These are phyloP conservation scores for Suillus subalutaceus DNA, from an alignment of 768 basidiomycete genomes.

Conservation along the genomic window DNA sequence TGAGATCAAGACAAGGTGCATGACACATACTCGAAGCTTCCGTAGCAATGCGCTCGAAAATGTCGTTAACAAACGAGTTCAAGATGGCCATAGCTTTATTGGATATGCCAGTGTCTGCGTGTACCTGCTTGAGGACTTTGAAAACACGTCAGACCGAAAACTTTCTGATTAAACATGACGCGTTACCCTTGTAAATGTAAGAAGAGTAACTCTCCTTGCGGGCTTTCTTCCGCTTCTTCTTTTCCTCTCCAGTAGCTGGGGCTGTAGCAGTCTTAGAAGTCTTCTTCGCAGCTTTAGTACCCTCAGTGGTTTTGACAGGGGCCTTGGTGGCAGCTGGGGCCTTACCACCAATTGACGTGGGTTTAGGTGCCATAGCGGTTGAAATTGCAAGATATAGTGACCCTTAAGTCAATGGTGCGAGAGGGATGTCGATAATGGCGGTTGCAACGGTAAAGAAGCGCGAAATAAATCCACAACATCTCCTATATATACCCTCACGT, in stretches of 20 bases:
- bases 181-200: slow-evolving; percentile 87
- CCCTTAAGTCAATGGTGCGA: background rate
- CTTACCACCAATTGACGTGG: slow-evolving; percentile 76
- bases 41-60: slow-evolving; percentile 90
- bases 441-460: slow-evolving; percentile 14
- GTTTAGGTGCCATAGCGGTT: slow-evolving; percentile 56
- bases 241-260: slow-evolving; percentile 64
- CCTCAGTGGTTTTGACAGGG: slow-evolving; percentile 56
- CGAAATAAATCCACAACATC: slow-evolving; percentile 14
- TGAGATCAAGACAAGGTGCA: slow-evolving; percentile 5
- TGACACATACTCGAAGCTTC: slow-evolving; percentile 80
- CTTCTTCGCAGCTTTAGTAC: slow-evolving; percentile 80
- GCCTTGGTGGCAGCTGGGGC: slow-evolving; percentile 69
- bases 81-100: slow-evolving; percentile 99
- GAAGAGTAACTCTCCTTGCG: slow-evolving; percentile 94
- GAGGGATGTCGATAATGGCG: slow-evolving; percentile 20
- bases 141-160: slow-evolving; percentile 10
- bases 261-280: slow-evolving; percentile 58
- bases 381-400: background rate
- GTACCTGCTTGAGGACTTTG: slow-evolving; percentile 92
- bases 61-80: slow-evolving; percentile 96
- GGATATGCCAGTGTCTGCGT: slow-evolving; percentile 98
- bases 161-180: slow-evolving; percentile 4
- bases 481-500: slow-evolving; percentile 41
- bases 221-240: slow-evolving; percentile 87